Base-by-base conservation (phyloP, 176 grass and related monocot species). In the Otatea glauca region DNA sequence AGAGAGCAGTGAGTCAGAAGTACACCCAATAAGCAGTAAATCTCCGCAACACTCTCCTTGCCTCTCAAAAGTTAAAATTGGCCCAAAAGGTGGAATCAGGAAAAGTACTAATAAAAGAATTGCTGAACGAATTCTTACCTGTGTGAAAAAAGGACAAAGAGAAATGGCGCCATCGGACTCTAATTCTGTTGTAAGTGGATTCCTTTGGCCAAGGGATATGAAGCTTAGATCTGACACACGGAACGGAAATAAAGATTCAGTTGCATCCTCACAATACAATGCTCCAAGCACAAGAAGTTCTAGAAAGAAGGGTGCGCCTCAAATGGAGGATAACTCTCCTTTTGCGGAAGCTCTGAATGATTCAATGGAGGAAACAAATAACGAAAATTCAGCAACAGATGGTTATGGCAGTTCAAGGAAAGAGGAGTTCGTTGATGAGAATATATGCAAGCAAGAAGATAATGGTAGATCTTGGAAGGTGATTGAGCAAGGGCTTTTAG, bases 1-100 rank as follows among this genome's bases (percentile, higher is more conserved):
- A 79, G 96, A 95, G 79, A 98, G 93, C 70, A 97, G 92, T 5
- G 88, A 94, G 13, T 97, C 94, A 77, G 94, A 97, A 87, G 75
- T 91, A 78, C 86, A 64, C 70, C 71, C 75, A 35, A 58, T 75
- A 81, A 86, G 85, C 41, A 86, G 77, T 85, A 92, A 83, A 86
- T 89, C 83, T 86, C 65, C 64, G 21, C 88, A 80, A 25, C 74
- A 86, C 37, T 88, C 87, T 73, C 63, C 79, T 81, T 87, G 76
- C 51, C 68, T 66, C 17, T 82, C 85, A 48, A 92, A 92, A 92
- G 42, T 54, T 76, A 94, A 94, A 74, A 60, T 80, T 18, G 80
- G 88, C 47, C 71, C 88, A 34, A 95, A 89, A 87, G 83, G 60
- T 63, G 89, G 91, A 87, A 81, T 85, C 58, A 87, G 75, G 53